These are phyloP conservation scores for Ochetophila trinervis DNA, from an alignment of 306 rosid species.

Conservation along the genomic window DNA sequence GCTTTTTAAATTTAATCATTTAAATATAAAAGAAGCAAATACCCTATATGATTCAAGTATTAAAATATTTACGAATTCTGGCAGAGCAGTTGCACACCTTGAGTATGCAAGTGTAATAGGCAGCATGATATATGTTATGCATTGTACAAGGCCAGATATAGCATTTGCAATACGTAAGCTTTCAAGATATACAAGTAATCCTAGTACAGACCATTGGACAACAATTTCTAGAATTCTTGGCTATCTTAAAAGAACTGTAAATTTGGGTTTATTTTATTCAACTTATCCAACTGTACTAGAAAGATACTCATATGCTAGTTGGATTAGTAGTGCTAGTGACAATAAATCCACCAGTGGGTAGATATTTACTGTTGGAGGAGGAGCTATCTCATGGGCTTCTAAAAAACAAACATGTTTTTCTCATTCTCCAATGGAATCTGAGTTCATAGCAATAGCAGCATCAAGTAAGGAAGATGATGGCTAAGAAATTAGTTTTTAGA, in stretches of 20 bases:
- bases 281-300: not conserved
- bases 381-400: no score
- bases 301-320: conserved; percentile 2
- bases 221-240: not conserved
- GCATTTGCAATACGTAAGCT: not conserved
- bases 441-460: not conserved
- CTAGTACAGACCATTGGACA: not conserved
- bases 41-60: not conserved
- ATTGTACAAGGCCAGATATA: conserved; percentile 10
- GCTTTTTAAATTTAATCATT: conserved; percentile 3
- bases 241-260: not conserved
- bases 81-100: not conserved
- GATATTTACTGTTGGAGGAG: no score
- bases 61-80: no score
- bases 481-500: not conserved
- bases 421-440: not conserved
- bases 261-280: not conserved
- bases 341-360: no score
- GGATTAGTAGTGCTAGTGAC: no score
- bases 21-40: not conserved
- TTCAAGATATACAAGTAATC: not conserved
- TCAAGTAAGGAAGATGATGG: conserved; percentile 1
- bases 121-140: not conserved
- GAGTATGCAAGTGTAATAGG: not conserved
- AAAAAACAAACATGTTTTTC: not conserved